Percentiles rank a stretch among this genome's conserved stretches.
phyloP scores from a whole-genome alignment of 306 rosid genomes.

The Vigna nakashimae region DNA sequence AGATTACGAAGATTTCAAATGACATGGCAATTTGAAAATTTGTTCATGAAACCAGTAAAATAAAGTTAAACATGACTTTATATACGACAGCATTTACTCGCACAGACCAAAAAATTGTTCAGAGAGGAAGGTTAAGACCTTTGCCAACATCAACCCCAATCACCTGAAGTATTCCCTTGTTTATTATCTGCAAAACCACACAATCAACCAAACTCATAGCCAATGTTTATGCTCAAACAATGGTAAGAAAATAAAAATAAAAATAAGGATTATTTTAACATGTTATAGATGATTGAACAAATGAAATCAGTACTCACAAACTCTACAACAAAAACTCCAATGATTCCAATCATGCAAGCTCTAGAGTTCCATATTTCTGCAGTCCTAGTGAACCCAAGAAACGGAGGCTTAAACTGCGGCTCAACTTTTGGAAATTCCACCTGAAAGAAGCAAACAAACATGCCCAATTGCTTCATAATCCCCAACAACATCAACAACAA shows the following conservation, averaged over 20 bases:
- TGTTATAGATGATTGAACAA: no score
- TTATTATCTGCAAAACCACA: conserved; percentile 68
- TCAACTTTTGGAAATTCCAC: conserved; percentile 79
- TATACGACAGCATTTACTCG: neutral
- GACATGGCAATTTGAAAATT: neutral
- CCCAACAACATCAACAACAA: neutral
- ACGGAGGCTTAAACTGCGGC: conserved; percentile 77
- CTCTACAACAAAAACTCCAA: conserved; percentile 83
- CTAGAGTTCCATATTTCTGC: conserved; percentile 98
- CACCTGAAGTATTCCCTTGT: conserved; percentile 84
- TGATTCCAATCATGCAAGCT: conserved; percentile 93
- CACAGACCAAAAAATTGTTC: conserved; percentile 36
- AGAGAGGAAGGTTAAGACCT: conserved; percentile 90
- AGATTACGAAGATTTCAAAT: conserved; percentile 27
- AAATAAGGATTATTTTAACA: no score
- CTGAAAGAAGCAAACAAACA: conserved; percentile 45
- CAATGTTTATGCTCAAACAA: neutral
- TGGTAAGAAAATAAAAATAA: neutral
- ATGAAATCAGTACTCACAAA: conserved; percentile 44
- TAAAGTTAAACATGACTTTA: neutral
- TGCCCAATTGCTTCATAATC: conserved; percentile 31
- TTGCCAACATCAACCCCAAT: conserved; percentile 92
- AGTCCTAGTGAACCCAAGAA: conserved; percentile 85
- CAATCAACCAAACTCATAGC: neutral
- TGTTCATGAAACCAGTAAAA: neutral